Evolutionary conservation across 2,329 filamentous ascomycete species (phyloP).

Genomic region (Trichoderma aggressivum): DNA sequence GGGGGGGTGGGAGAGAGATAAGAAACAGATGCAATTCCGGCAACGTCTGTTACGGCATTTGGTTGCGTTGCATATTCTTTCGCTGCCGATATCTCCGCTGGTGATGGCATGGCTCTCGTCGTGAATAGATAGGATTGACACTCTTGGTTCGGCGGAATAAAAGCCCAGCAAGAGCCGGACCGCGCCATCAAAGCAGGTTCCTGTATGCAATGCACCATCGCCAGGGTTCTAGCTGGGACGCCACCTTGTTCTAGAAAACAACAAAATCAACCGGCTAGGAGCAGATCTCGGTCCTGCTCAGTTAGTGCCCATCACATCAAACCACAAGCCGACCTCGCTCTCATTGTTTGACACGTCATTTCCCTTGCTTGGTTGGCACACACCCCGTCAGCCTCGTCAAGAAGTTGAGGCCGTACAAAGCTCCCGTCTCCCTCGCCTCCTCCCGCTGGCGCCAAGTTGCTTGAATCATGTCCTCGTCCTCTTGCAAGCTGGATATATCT

Average conservation of each 20-base stretch:
- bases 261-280: background rate
- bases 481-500: background rate
- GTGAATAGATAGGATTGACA: background rate
- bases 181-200: background rate
- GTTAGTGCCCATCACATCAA: background rate
- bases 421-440: background rate
- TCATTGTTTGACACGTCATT: background rate
- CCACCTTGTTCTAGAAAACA: slow-evolving; percentile 4
- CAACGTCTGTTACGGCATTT: background rate
- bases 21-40: background rate
- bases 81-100: background rate
- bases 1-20: too few relatives aligned
- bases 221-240: background rate
- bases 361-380: background rate
- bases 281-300: slow-evolving; percentile 6
- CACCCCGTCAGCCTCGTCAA: background rate
- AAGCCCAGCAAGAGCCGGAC: slow-evolving; percentile 5
- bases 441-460: background rate
- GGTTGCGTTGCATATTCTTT: background rate
- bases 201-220: slow-evolving; percentile 7
- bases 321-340: background rate
- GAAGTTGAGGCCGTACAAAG: background rate
- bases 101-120: background rate
- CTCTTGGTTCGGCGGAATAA: background rate
- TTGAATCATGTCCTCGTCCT: background rate